phyloP scores from a whole-genome alignment of 2,329 filamentous ascomycete species.

The Knufia fluminis region DNA sequence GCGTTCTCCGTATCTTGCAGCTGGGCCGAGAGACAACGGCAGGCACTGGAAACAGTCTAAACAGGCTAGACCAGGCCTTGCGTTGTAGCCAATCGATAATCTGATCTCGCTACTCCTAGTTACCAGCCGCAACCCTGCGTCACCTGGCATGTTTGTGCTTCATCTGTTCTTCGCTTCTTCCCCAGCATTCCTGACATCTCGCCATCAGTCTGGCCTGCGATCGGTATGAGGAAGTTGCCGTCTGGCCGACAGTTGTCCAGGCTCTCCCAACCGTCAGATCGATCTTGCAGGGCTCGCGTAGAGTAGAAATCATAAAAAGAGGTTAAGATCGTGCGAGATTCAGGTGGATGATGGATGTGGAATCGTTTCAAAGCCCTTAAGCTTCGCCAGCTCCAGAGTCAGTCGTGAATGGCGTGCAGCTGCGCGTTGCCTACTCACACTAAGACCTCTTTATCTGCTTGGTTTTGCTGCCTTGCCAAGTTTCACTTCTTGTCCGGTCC shows the following conservation, averaged over 20 bases:
- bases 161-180: not conserved
- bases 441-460: slow-evolving; percentile 2
- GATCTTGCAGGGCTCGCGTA: not conserved
- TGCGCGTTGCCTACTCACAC: not conserved
- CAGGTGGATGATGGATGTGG: slow-evolving; percentile 1
- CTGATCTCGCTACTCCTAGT: not conserved
- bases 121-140: slow-evolving; percentile 2
- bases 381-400: not conserved
- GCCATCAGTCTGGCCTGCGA: not conserved
- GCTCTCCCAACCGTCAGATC: not conserved
- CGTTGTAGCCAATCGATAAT: slow-evolving; percentile 3
- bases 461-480: slow-evolving; percentile 3
- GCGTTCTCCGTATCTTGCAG: slow-evolving; percentile 1
- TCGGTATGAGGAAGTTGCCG: slow-evolving; percentile 1
- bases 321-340: not conserved
- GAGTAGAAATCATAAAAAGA: not conserved
- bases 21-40: not conserved
- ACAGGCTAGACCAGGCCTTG: not conserved
- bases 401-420: not conserved
- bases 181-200: slow-evolving; percentile 1
- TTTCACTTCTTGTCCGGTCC: not conserved
- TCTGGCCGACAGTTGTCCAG: not conserved
- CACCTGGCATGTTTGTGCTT: not conserved
- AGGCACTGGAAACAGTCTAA: not conserved
- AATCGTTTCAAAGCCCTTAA: slow-evolving; percentile 1